Evolutionary conservation across 768 basidiomycete species (phyloP).

Genomic region (Termitomyces sp.): DNA sequence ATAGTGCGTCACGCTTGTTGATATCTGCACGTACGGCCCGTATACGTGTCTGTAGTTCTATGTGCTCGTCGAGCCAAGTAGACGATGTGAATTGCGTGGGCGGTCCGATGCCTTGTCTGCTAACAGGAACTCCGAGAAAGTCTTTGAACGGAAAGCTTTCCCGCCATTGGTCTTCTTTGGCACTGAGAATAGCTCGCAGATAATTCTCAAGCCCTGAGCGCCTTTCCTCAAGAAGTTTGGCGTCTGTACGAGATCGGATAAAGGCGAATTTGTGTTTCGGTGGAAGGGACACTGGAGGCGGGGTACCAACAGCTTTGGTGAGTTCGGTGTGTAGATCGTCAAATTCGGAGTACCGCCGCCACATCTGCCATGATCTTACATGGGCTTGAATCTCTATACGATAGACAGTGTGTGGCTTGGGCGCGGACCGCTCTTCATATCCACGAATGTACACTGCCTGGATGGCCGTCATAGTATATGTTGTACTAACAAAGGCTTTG

Average conservation of each 20-base stretch:
- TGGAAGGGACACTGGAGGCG: constrained; percentile 78
- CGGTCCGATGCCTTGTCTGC: constrained; percentile 38
- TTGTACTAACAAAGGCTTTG: background rate
- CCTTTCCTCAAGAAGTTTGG: constrained; percentile 71
- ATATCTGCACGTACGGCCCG: constrained; percentile 83
- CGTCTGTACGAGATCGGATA: constrained; percentile 51
- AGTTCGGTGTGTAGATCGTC: constrained; percentile 81
- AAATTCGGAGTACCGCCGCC: constrained; percentile 94
- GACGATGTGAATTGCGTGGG: constrained; percentile 60
- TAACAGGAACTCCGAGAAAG: constrained; percentile 81
- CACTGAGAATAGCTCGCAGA: constrained; percentile 77
- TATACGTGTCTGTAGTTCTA: constrained; percentile 67
- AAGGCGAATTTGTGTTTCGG: constrained; percentile 77
- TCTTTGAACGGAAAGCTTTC: constrained; percentile 73
- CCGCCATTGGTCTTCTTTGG: constrained; percentile 81
- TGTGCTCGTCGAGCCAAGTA: constrained; percentile 89
- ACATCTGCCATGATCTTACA: constrained; percentile 90
- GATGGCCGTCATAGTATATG: constrained; percentile 59
- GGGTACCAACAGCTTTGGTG: constrained; percentile 67
- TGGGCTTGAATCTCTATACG: constrained; percentile 81
- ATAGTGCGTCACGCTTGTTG: constrained; percentile 82
- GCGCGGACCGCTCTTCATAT: constrained; percentile 60
- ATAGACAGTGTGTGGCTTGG: constrained; percentile 80
- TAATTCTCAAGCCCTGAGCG: constrained; percentile 74
- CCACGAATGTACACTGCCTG: constrained; percentile 69